Evolutionary conservation across 176 grass and related monocot species (phyloP).

Genomic region (Poa pratensis): DNA sequence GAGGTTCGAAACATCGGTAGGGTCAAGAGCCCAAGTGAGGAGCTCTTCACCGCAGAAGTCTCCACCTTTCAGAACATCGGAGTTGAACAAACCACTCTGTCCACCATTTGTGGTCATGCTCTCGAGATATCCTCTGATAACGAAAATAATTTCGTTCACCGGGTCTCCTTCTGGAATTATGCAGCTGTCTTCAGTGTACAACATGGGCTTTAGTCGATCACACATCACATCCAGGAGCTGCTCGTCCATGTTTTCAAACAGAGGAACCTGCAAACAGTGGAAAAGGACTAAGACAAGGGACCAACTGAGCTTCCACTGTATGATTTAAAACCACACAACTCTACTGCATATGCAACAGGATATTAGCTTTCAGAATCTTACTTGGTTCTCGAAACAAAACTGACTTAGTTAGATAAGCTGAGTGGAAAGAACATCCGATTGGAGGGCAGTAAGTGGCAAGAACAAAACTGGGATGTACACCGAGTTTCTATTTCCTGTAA

Average conservation of each 20-base stretch:
- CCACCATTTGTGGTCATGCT: slow-evolving; percentile 91
- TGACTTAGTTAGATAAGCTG: background rate
- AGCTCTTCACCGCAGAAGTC: slow-evolving; percentile 97
- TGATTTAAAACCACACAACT: background rate
- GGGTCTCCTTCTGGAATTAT: slow-evolving; percentile 86
- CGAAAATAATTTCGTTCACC: slow-evolving; percentile 93
- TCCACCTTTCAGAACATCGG: slow-evolving; percentile 74
- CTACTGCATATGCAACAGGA: background rate
- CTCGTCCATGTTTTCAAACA: slow-evolving; percentile 90
- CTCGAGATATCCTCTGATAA: slow-evolving; percentile 87
- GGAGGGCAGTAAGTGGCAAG: background rate
- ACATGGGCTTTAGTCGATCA: slow-evolving; percentile 79
- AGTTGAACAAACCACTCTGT: slow-evolving; percentile 86
- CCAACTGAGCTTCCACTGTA: background rate
- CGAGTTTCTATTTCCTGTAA: too few species aligned
- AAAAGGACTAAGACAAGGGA: slow-evolving; percentile 3
- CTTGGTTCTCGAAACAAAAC: background rate
- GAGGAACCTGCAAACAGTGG: background rate
- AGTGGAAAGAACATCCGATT: slow-evolving; percentile 14
- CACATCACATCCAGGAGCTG: slow-evolving; percentile 89
- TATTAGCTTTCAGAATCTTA: background rate
- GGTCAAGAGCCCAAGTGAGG: slow-evolving; percentile 94
- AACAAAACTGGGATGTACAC: too few species aligned
- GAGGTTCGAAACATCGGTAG: slow-evolving; percentile 58
- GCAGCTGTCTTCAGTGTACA: slow-evolving; percentile 84